Percentiles rank a stretch among this genome's conserved stretches.
These are phyloP conservation scores for Colletotrichum sp. DNA, from an alignment of 2,329 filamentous ascomycete species.

Conservation along the genomic window DNA sequence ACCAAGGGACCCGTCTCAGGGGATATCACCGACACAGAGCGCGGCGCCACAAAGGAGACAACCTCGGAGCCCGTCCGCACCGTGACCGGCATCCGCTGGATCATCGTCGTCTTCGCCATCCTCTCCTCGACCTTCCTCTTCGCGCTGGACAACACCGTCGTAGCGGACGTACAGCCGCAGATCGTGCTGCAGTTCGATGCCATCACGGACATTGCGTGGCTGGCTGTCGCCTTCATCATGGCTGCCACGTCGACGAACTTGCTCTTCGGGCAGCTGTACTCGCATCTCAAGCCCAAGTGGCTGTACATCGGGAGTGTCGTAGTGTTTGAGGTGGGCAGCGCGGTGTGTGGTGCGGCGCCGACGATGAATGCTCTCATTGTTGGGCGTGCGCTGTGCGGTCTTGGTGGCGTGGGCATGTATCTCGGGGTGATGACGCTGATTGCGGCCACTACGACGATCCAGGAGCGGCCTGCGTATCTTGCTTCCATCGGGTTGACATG, in stretches of 20 bases:
- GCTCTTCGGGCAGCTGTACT: slow-evolving; percentile 29
- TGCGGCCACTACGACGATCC: neutral
- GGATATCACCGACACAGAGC: neutral
- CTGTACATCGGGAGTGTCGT: slow-evolving; percentile 33
- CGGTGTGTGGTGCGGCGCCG: slow-evolving; percentile 43
- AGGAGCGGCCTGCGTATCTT: slow-evolving; percentile 21
- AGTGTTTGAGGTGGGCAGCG: slow-evolving; percentile 42
- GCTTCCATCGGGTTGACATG: slow-evolving; percentile 34
- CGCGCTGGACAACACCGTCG: slow-evolving; percentile 47
- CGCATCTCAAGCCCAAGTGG: slow-evolving; percentile 36
- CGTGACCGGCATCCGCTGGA: slow-evolving; percentile 16
- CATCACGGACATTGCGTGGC: slow-evolving; percentile 42
- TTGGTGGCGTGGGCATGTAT: slow-evolving; percentile 34
- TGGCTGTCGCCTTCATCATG: slow-evolving; percentile 34
- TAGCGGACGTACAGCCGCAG: slow-evolving; percentile 47
- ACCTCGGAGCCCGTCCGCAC: neutral
- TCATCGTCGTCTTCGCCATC: slow-evolving; percentile 22
- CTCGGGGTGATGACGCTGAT: slow-evolving; percentile 16
- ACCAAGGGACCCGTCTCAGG: neutral
- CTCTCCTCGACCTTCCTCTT: slow-evolving; percentile 35
- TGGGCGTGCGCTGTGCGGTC: slow-evolving; percentile 44
- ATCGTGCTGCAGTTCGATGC: slow-evolving; percentile 40
- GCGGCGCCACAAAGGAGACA: neutral
- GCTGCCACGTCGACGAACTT: neutral
- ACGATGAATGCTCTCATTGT: slow-evolving; percentile 48